A percentile compares a stretch with the other conserved stretches of the same genome.
These are phyloP conservation scores for Arthrobotrys megalospora DNA, from an alignment of 2,329 filamentous ascomycete genomes.

Conservation along the genomic window DNA sequence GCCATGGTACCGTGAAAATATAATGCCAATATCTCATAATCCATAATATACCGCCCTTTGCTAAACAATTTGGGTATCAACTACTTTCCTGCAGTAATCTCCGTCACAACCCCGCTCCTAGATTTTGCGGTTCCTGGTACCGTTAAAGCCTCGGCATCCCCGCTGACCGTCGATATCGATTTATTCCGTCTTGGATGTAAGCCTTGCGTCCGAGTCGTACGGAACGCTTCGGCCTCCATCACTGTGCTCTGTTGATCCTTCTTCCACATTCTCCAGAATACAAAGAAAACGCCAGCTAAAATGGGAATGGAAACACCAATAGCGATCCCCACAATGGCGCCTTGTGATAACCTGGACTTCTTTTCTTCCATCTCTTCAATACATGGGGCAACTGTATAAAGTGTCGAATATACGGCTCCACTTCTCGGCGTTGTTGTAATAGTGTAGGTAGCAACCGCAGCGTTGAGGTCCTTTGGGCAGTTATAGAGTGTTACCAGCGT, in stretches of 20 bases:
- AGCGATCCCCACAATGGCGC: slow-evolving; percentile 44
- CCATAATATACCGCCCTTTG: slow-evolving; percentile 8
- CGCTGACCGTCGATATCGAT: slow-evolving; percentile 17
- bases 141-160: not conserved
- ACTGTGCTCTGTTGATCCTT: not conserved
- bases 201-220: not conserved
- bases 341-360: slow-evolving; percentile 26
- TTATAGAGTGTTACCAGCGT: not conserved
- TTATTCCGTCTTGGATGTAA: slow-evolving; percentile 17
- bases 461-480: slow-evolving; percentile 6
- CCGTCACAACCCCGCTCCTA: slow-evolving; percentile 11
- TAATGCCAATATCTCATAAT: slow-evolving; percentile 22
- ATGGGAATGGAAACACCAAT: slow-evolving; percentile 35
- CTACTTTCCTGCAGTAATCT: slow-evolving; percentile 23
- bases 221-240: slow-evolving; percentile 9
- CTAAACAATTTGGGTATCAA: not conserved
- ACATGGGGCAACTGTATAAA: not conserved
- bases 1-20: slow-evolving; percentile 13
- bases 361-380: not conserved
- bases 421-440: not conserved
- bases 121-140: not conserved
- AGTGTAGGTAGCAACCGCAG: not conserved
- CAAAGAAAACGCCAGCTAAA: slow-evolving; percentile 36
- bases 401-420: not conserved
- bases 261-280: slow-evolving; percentile 39